These are phyloP conservation scores for Fragaria nilgerrensis DNA, from an alignment of 306 rosid genomes.

Conservation along the genomic window DNA sequence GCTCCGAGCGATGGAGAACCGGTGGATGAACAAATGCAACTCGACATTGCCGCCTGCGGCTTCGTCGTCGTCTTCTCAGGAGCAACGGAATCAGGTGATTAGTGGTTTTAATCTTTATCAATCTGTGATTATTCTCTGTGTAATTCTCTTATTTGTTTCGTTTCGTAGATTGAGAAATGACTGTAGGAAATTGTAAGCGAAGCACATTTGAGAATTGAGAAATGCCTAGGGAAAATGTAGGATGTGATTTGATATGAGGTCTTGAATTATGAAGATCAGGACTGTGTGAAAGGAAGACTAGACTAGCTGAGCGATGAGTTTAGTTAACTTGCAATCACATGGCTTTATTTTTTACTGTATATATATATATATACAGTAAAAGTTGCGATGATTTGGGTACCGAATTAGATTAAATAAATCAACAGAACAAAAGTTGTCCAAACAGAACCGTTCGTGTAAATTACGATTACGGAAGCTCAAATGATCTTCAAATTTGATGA, in stretches of 20 bases:
- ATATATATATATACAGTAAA: too few relatives aligned
- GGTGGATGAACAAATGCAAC: slow-evolving; percentile 31
- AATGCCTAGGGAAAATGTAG: background rate
- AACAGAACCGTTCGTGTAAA: too few relatives aligned
- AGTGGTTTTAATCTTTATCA: background rate
- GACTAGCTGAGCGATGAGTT: background rate
- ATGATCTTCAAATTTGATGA: too few relatives aligned
- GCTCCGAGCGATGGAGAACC: slow-evolving; percentile 30
- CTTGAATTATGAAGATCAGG: background rate
- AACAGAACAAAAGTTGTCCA: too few relatives aligned
- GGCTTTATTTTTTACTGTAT: background rate
- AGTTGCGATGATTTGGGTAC: too few relatives aligned
- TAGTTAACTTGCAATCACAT: background rate
- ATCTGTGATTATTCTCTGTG: background rate
- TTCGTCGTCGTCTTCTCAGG: slow-evolving; percentile 38
- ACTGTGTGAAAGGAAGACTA: background rate
- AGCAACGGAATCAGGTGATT: slow-evolving; percentile 38
- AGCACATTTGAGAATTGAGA: background rate
- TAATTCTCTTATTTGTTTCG: background rate
- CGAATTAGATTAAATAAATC: too few relatives aligned
- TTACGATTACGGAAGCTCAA: too few relatives aligned
- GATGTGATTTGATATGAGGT: background rate
- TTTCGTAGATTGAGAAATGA: background rate
- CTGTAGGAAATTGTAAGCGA: background rate
- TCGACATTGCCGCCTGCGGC: slow-evolving; percentile 28